These are phyloP conservation scores for Lophiostoma macrostomum DNA, from an alignment of 495 filamentous ascomycete species.

Conservation along the genomic window DNA sequence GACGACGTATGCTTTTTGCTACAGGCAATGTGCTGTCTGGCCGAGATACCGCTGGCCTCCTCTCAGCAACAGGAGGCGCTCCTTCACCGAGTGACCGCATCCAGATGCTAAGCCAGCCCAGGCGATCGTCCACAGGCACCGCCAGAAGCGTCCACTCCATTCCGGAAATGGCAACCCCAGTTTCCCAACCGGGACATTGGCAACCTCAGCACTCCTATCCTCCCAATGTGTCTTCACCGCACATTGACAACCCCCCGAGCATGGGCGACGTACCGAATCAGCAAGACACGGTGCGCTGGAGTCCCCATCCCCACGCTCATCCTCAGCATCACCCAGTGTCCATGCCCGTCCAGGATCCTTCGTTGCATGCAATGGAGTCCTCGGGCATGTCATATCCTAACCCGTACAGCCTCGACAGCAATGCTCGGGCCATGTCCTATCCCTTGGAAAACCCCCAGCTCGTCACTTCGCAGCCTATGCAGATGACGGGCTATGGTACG, in stretches of 20 bases:
- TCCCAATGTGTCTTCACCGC: slow-evolving; percentile 25
- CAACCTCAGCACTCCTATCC: slow-evolving; percentile 23
- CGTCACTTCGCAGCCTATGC: slow-evolving; percentile 29
- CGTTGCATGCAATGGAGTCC: slow-evolving; percentile 15
- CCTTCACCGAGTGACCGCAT: slow-evolving; percentile 30
- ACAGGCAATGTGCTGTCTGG: slow-evolving; percentile 22
- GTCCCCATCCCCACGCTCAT: slow-evolving; percentile 22
- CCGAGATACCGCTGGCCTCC: slow-evolving; percentile 11
- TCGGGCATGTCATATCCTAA: slow-evolving; percentile 22
- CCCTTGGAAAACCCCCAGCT: slow-evolving; percentile 24
- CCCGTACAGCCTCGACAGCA: slow-evolving; percentile 30
- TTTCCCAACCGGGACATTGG: slow-evolving; percentile 31
- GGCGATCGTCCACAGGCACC: slow-evolving; percentile 25
- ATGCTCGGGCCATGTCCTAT: slow-evolving; percentile 31
- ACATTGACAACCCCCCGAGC: slow-evolving; percentile 19
- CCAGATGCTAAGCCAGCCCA: slow-evolving; percentile 30
- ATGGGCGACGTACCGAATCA: slow-evolving; percentile 14
- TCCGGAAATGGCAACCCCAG: slow-evolving; percentile 22
- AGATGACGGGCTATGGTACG: slow-evolving; percentile 25
- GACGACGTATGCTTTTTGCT: slow-evolving; percentile 2
- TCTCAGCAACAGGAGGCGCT: slow-evolving; percentile 20
- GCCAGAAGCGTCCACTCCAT: slow-evolving; percentile 24
- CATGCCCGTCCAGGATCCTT: slow-evolving; percentile 17
- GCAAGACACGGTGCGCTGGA: slow-evolving; percentile 25
- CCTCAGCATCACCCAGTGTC: slow-evolving; percentile 21